Evolutionary conservation across 352 stramenopile species (phyloP).

Genomic region (Halophytophthora batemanensis): DNA sequence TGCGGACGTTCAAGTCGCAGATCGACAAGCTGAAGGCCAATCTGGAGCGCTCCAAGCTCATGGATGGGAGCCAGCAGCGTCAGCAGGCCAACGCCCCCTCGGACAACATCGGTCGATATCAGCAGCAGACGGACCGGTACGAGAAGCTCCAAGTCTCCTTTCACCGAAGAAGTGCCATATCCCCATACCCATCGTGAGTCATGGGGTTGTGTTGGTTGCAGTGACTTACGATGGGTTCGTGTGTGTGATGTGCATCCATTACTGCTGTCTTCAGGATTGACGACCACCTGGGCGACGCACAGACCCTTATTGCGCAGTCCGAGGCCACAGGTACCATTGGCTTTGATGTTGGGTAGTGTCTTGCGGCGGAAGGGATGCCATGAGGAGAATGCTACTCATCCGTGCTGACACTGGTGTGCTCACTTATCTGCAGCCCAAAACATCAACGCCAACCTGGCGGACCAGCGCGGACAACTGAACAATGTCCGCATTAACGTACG

Average conservation of each 20-base stretch:
- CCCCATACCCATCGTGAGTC: neutral
- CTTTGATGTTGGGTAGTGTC: too few relatives aligned
- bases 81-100: slow-evolving; percentile 41
- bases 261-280: slow-evolving; percentile 38
- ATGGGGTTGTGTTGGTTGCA: neutral
- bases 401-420: neutral
- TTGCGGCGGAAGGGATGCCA: too few relatives aligned
- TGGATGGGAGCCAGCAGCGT: slow-evolving; percentile 69
- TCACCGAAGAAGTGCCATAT: neutral
- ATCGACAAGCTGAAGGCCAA: slow-evolving; percentile 86
- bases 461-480: slow-evolving; percentile 71
- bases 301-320: slow-evolving; percentile 64
- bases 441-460: slow-evolving; percentile 59
- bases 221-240: neutral
- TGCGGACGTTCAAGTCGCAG: slow-evolving; percentile 81
- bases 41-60: slow-evolving; percentile 71
- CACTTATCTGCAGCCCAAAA: slow-evolving; percentile 35
- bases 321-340: slow-evolving; percentile 41
- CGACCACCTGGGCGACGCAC: slow-evolving; percentile 65
- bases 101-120: slow-evolving; percentile 71
- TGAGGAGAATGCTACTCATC: neutral
- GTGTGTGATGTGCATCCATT: neutral
- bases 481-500: slow-evolving; percentile 76
- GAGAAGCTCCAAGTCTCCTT: neutral
- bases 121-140: slow-evolving; percentile 66